Base-by-base conservation (phyloP, 2,329 filamentous ascomycete species). In the Colletotrichum tofieldiae region DNA sequence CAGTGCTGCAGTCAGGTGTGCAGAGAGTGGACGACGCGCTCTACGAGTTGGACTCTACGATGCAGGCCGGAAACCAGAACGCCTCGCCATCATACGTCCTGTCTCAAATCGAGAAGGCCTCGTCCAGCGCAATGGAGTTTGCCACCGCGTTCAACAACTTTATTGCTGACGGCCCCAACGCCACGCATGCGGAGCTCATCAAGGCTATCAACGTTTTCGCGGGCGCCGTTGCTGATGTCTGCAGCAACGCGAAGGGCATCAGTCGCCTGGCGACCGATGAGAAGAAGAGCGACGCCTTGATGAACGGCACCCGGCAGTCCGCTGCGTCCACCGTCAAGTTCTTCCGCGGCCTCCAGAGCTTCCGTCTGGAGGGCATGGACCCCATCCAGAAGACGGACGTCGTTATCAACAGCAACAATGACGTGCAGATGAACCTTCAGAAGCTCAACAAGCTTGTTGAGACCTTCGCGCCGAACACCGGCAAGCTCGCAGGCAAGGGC, bases 41-140 rank as follows among this genome's bases (percentile, higher is more conserved):
- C 45, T 99, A 99, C 84, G 96, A 99, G 82, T 88, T 99, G 54
- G 96, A 99, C 82, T 98, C 96, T 26, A 93, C 93, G 26, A 98
- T 98, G 95, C 96, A 98, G 81, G 96, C 96, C 51, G 96, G 96
- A 82, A 99, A 99, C 85, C 96, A 98, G 84, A 99, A 97, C 78
- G 96, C 96, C 1, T 97, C 95, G 51, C 95, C 96, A 18, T 91
- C 96, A 1, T 98, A 97, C 80, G 95, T 99, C 16, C 87, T 99
- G 62, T 98, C 96, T 2, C 96, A 98, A 81, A 95, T 98, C 71
- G 96, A 99, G 81, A 99, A 98, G 86, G 95, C 96, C 0, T 96
- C 95, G 9, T 91, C 95, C 12, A 97, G 92, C 75, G 94, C 96
- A 16, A 98, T 97, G 82, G 96, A 99, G 81, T 99, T 99, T 82